These are phyloP conservation scores for Pelargonium cotyledonis DNA, from an alignment of 441 rosid species.

Conservation along the genomic window DNA sequence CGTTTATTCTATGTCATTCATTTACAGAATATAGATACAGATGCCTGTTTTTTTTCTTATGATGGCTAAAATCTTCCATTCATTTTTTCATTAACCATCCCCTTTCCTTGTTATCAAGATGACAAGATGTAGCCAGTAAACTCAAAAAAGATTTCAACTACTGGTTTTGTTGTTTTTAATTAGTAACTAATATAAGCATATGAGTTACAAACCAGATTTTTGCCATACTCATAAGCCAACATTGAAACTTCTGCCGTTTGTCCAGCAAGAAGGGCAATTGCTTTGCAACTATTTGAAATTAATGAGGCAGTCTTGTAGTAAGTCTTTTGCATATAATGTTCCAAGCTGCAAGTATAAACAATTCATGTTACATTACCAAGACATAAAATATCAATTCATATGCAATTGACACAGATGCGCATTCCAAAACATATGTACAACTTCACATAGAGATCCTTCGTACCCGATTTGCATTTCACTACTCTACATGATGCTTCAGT, in stretches of 20 bases:
- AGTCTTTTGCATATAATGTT: slow-evolving; percentile 79
- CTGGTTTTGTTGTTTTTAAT: not conserved
- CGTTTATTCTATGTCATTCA: not conserved
- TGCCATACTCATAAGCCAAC: slow-evolving; percentile 82
- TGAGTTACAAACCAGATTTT: slow-evolving; percentile 65
- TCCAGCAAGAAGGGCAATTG: slow-evolving; percentile 76
- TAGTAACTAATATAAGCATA: not conserved
- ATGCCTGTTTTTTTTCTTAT: not conserved
- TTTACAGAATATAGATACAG: not conserved
- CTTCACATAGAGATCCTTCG: not conserved
- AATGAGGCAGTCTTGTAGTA: slow-evolving; percentile 88
- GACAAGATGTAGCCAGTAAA: not conserved
- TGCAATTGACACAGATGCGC: not conserved
- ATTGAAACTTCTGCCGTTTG: slow-evolving; percentile 76
- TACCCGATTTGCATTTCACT: not conserved
- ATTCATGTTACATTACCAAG: not conserved
- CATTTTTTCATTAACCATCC: not conserved
- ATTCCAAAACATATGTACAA: not conserved
- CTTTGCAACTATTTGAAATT: slow-evolving; percentile 91
- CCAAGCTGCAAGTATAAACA: slow-evolving; percentile 62
- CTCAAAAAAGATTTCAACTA: not conserved
- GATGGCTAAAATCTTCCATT: not conserved
- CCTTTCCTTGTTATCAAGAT: not conserved
- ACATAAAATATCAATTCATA: not conserved
- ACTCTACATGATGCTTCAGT: not conserved